Percentiles rank a stretch among this genome's conserved stretches.
These are phyloP conservation scores for Trichoderma sp. DNA, from an alignment of 2,329 filamentous ascomycete genomes.

Conservation along the genomic window DNA sequence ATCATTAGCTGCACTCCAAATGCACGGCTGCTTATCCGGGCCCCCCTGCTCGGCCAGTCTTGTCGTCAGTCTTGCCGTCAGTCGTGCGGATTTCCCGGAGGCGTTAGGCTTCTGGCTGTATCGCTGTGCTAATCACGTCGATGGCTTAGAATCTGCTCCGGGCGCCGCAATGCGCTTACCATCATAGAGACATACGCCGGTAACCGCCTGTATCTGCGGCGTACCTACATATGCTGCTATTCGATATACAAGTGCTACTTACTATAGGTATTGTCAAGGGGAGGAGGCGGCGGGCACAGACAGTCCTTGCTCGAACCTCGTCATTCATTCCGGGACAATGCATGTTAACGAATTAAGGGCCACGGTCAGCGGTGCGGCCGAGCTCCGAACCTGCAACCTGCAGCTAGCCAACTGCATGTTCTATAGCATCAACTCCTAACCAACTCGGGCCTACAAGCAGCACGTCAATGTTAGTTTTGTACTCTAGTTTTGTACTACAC, in stretches of 20 bases:
- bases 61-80: background rate
- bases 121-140: background rate
- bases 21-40: slow-evolving; percentile 5
- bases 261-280: background rate
- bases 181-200: background rate
- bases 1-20: background rate
- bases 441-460: background rate
- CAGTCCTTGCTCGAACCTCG: background rate
- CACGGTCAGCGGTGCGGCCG: background rate
- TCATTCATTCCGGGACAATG: background rate
- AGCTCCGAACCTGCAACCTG: background rate
- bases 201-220: background rate
- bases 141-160: background rate
- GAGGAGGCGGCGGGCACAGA: background rate
- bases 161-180: background rate
- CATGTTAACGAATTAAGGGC: background rate
- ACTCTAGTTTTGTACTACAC: background rate
- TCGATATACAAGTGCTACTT: background rate
- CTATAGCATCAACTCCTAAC: background rate
- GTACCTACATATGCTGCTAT: background rate
- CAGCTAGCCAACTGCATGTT: background rate
- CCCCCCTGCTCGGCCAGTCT: background rate
- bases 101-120: slow-evolving; percentile 1
- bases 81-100: slow-evolving; percentile 1
- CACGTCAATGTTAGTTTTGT: background rate